These are phyloP conservation scores for Saccharomyces hybrid DNA, from an alignment of 1,139 yeast genomes.

Conservation along the genomic window DNA sequence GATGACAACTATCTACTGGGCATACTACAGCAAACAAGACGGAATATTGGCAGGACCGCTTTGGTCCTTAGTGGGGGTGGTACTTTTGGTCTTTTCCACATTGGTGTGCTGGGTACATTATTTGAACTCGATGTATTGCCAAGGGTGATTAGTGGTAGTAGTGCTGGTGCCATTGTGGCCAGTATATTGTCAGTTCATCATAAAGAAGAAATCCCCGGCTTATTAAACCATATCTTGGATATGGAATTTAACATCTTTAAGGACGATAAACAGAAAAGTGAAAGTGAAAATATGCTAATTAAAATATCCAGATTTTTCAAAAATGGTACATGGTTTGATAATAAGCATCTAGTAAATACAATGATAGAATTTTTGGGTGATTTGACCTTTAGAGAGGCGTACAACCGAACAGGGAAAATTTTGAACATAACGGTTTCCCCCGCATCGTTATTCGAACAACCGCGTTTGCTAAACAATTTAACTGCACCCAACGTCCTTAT, in stretches of 20 bases:
- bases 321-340: constrained; percentile 82
- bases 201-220: constrained; percentile 58
- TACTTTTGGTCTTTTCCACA: constrained; percentile 84
- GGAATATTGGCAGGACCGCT: constrained; percentile 90
- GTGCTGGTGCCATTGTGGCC: constrained; percentile 96
- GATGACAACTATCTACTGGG: constrained; percentile 71
- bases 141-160: constrained; percentile 82
- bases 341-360: constrained; percentile 60
- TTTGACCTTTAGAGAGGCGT: constrained; percentile 90
- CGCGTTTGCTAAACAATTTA: constrained; percentile 77
- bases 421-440: constrained; percentile 89
- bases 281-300: constrained; percentile 37
- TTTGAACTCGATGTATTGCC: constrained; percentile 72
- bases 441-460: constrained; percentile 71
- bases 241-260: constrained; percentile 70
- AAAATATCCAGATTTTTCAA: constrained; percentile 42
- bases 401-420: constrained; percentile 76
- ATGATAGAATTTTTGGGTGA: constrained; percentile 79
- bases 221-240: constrained; percentile 48
- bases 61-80: constrained; percentile 91
- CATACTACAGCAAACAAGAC: constrained; percentile 78
- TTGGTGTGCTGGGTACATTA: constrained; percentile 79
- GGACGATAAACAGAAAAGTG: constrained; percentile 41
- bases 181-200: constrained; percentile 76
- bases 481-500: constrained; percentile 93